A percentile compares a stretch with the other conserved stretches of the same genome.
phyloP scores from a whole-genome alignment of 139 green algal genomes.

The Chlamydomonas sp. region DNA sequence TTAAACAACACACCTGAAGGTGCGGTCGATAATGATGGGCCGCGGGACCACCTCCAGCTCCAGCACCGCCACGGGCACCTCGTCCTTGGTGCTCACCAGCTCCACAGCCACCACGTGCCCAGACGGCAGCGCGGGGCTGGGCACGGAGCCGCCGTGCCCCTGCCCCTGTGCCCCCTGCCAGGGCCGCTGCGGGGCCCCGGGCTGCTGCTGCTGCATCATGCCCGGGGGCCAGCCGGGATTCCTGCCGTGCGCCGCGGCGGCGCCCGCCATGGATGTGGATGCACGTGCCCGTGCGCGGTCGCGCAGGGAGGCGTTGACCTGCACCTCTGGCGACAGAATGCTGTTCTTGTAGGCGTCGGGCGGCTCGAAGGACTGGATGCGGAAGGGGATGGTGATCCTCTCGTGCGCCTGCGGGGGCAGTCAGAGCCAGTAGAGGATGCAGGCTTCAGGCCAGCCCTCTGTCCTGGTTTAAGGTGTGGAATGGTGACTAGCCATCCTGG shows the following conservation, averaged over 20 bases:
- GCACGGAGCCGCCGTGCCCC: neutral
- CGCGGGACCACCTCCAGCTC: slow-evolving; percentile 62
- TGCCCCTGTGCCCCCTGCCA: neutral
- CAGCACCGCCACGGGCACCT: slow-evolving; percentile 57
- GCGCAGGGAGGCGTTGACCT: neutral
- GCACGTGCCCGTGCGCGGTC: neutral
- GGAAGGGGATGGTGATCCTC: slow-evolving; percentile 51
- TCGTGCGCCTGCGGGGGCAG: slow-evolving; percentile 42
- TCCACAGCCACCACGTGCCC: slow-evolving; percentile 52
- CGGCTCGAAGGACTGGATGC: slow-evolving; percentile 56
- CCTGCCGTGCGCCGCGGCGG: neutral
- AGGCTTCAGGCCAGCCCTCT: neutral
- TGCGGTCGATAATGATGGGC: slow-evolving; percentile 68
- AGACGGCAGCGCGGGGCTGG: neutral
- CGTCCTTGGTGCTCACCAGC: slow-evolving; percentile 47
- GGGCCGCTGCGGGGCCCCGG: neutral
- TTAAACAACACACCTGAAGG: slow-evolving; percentile 48
- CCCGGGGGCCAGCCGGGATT: neutral
- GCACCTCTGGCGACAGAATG: neutral
- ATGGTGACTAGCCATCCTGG: too few relatives aligned
- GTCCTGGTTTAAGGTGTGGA: too few relatives aligned
- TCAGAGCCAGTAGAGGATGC: neutral
- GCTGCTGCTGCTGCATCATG: neutral
- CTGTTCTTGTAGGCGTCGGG: slow-evolving; percentile 46
- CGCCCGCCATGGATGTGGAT: neutral